Percentiles rank a stretch among this genome's conserved stretches.
These are phyloP conservation scores for Fallopia convolvulus DNA, from an alignment of 148 eudicot species.

Conservation along the genomic window DNA sequence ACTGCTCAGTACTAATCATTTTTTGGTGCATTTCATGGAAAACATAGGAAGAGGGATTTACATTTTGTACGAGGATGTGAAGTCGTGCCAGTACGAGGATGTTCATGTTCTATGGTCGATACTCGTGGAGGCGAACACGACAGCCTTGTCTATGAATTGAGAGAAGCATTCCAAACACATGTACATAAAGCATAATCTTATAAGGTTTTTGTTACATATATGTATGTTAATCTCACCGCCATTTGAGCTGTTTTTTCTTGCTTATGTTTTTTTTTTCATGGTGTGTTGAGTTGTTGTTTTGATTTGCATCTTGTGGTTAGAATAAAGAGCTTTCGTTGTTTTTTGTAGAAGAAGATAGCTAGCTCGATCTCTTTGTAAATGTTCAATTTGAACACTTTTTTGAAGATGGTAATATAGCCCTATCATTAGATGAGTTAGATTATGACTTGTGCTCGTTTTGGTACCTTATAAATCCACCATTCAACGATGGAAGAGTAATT, in stretches of 20 bases:
- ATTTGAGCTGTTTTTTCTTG: not conserved
- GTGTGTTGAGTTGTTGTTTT: not conserved
- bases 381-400: not conserved
- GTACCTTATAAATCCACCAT: not conserved
- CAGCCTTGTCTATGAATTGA: not conserved
- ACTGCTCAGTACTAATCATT: not conserved
- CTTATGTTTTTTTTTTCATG: not conserved
- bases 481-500: not conserved
- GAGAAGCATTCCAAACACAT: not conserved
- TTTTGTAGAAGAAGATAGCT: not conserved
- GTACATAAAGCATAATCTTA: slow-evolving; percentile 6
- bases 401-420: not conserved
- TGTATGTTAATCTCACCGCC: not conserved
- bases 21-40: not conserved
- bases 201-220: slow-evolving; percentile 4
- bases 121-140: slow-evolving; percentile 43
- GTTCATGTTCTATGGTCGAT: slow-evolving; percentile 90
- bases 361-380: not conserved
- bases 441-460: not conserved
- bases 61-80: slow-evolving; percentile 77
- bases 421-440: slow-evolving; percentile 2
- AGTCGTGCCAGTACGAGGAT: slow-evolving; percentile 77
- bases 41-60: slow-evolving; percentile 70
- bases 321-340: not conserved
- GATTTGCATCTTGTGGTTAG: not conserved